Conservation (phyloP, 495 filamentous ascomycete species). For the Penicillium arizonense region DNA sequence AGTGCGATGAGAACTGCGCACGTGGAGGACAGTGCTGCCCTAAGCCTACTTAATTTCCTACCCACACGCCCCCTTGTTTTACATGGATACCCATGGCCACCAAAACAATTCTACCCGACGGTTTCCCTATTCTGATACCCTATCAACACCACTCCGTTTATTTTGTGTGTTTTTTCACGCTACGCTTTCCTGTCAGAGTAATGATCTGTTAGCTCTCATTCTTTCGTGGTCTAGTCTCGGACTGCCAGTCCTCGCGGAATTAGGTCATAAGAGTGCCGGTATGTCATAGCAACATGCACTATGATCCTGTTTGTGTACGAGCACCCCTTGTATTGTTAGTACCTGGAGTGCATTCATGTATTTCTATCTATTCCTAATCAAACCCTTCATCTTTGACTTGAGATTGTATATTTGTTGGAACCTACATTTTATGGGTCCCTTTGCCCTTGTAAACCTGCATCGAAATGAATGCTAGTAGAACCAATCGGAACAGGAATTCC, state of each 20-base stretch:
- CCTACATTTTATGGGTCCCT: too few relatives aligned
- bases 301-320: neutral
- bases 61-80: constrained; percentile 2
- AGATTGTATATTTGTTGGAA: too few relatives aligned
- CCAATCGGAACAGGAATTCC: too few relatives aligned
- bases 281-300: neutral
- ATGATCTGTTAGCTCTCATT: too few relatives aligned
- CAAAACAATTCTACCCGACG: neutral
- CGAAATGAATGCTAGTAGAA: too few relatives aligned
- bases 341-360: constrained; percentile 8
- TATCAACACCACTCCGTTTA: neutral
- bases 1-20: constrained; percentile 81
- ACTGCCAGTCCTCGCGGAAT: neutral
- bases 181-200: too few relatives aligned
- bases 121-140: constrained; percentile 5
- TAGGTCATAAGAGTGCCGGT: too few relatives aligned
- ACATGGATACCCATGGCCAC: neutral
- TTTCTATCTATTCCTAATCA: constrained; percentile 20
- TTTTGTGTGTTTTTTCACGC: neutral
- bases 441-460: too few relatives aligned
- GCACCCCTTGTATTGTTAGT: neutral
- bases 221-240: too few relatives aligned
- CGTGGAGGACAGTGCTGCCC: constrained; percentile 71
- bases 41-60: constrained; percentile 24
- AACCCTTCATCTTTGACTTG: neutral